Conservation (phyloP, 2,329 filamentous ascomycete species). For the Teratosphaeria destructans region DNA sequence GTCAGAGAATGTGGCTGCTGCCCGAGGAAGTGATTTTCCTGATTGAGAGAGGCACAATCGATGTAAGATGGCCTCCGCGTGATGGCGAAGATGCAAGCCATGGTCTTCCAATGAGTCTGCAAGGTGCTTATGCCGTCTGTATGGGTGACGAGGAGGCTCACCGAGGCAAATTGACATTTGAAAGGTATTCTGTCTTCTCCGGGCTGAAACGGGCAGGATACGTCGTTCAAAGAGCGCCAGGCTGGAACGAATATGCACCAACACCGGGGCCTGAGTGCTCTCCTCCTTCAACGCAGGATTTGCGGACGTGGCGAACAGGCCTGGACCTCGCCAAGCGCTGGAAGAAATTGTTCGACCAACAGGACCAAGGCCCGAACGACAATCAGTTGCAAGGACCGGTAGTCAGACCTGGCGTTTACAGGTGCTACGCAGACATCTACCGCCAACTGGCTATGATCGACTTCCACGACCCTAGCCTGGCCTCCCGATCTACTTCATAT, state of each 20-base stretch:
- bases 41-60: constrained; percentile 75
- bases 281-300: constrained; percentile 8
- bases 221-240: constrained; percentile 61
- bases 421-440: constrained; percentile 58
- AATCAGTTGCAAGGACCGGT: constrained; percentile 29
- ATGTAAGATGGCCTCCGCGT: constrained; percentile 66
- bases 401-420: constrained; percentile 43
- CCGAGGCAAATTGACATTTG: constrained; percentile 47
- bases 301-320: constrained; percentile 21
- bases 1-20: constrained; percentile 57
- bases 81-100: constrained; percentile 39
- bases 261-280: constrained; percentile 12
- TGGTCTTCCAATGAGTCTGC: constrained; percentile 76
- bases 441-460: constrained; percentile 63
- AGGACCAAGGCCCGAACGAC: background rate
- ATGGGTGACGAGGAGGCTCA: constrained; percentile 57
- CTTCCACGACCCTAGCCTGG: constrained; percentile 49
- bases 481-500: constrained; percentile 13
- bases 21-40: constrained; percentile 88
- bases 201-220: constrained; percentile 77
- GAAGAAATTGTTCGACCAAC: background rate
- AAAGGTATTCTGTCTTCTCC: constrained; percentile 80
- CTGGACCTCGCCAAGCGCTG: constrained; percentile 16
- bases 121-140: constrained; percentile 79
- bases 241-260: constrained; percentile 19